These are phyloP conservation scores for Aspergillus quadrilineatus DNA, from an alignment of 2,329 filamentous ascomycete genomes.

Conservation along the genomic window DNA sequence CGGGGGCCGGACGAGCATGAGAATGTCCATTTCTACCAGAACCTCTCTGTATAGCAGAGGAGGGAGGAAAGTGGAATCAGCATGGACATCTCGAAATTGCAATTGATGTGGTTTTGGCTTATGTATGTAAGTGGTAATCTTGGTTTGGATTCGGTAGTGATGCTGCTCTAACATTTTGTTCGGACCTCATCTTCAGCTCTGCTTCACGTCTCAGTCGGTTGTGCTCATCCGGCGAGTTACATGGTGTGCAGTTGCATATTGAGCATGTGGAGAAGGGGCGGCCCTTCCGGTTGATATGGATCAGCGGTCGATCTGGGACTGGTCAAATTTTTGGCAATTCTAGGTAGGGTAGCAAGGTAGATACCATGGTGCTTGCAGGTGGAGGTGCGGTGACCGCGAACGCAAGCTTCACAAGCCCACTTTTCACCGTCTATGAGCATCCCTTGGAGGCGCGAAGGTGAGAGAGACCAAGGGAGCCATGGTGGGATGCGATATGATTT, in stretches of 20 bases:
- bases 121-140: background rate
- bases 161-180: slow-evolving; percentile 15
- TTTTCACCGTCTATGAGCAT: slow-evolving; percentile 94
- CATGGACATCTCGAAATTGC: slow-evolving; percentile 13
- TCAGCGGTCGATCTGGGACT: slow-evolving; percentile 74
- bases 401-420: slow-evolving; percentile 94
- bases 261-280: slow-evolving; percentile 93
- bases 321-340: background rate
- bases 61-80: slow-evolving; percentile 17
- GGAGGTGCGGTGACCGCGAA: slow-evolving; percentile 94
- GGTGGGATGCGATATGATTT: slow-evolving; percentile 19
- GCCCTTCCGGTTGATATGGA: slow-evolving; percentile 95
- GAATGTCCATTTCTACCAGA: slow-evolving; percentile 12
- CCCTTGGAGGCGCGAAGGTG: slow-evolving; percentile 20
- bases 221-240: slow-evolving; percentile 87
- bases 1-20: slow-evolving; percentile 11
- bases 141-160: background rate
- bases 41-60: slow-evolving; percentile 15
- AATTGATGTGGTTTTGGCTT: background rate
- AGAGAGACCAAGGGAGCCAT: slow-evolving; percentile 6
- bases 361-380: slow-evolving; percentile 90
- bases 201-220: slow-evolving; percentile 57
- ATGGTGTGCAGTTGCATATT: slow-evolving; percentile 79
- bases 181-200: slow-evolving; percentile 23
- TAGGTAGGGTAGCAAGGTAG: background rate